Percentiles rank a stretch among this genome's conserved stretches.
Evolutionary conservation across 1,284 basidiomycete genomes (phyloP).

Genomic region (Polyporus tsugae): DNA sequence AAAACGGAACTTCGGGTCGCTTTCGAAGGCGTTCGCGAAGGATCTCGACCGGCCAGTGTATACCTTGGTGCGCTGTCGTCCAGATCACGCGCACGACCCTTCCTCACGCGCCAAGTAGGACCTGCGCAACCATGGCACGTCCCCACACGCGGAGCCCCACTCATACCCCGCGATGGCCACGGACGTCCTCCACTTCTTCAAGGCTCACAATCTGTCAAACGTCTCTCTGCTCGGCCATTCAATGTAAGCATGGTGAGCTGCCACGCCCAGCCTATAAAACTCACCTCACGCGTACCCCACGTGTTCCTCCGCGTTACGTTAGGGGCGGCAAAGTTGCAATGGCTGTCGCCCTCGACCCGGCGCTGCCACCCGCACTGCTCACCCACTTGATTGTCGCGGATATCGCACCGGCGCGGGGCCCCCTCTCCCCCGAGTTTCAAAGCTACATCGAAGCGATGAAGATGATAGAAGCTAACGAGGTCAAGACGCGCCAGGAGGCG

Average conservation of each 20-base stretch:
- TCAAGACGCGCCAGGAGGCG: constrained; percentile 71
- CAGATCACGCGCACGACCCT: neutral
- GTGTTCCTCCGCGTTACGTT: constrained; percentile 5
- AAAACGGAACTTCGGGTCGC: constrained; percentile 82
- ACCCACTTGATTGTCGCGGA: constrained; percentile 81
- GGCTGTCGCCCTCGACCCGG: constrained; percentile 72
- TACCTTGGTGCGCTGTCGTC: constrained; percentile 65
- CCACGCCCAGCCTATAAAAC: neutral
- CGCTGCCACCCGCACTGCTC: constrained; percentile 56
- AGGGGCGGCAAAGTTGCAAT: constrained; percentile 93
- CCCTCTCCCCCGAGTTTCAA: constrained; percentile 71
- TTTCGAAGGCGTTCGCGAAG: constrained; percentile 70
- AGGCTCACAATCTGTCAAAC: constrained; percentile 58
- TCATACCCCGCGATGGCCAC: constrained; percentile 77
- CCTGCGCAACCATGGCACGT: constrained; percentile 84
- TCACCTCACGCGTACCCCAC: neutral
- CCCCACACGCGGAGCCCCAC: constrained; percentile 76
- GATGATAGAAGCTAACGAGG: constrained; percentile 62
- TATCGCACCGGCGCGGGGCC: constrained; percentile 75
- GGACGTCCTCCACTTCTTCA: constrained; percentile 72
- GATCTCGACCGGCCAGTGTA: constrained; percentile 73
- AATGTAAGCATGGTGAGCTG: constrained; percentile 60
- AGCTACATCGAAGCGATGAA: constrained; percentile 77
- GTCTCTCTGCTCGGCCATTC: constrained; percentile 85
- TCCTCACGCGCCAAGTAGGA: constrained; percentile 55